Base-by-base conservation (phyloP, 148 eudicot genomes). In the Fagopyrum tataricum region DNA sequence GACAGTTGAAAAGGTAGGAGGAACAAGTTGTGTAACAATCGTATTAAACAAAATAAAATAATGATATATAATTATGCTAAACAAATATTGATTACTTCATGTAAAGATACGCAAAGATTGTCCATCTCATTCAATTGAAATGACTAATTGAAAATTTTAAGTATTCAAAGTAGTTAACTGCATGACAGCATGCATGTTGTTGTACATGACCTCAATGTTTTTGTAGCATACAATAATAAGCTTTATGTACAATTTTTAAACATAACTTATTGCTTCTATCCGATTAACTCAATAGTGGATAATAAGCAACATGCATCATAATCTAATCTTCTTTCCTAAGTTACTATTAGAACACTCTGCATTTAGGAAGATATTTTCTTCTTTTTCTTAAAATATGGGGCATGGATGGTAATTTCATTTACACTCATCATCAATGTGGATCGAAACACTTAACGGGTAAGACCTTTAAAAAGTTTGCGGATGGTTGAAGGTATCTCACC, bases 1-100 rank as follows among this genome's bases (percentile, higher is more conserved):
- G 39, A 24, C 39, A 61, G 15, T 24, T 10, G 67, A 61, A 61
- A 24, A 59, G 24, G 17, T 24, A 20, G 67, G 41, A 40, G 14
- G 24, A 40, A 61, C 67, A 61, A 26, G 67, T 61, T 61, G 39
- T 61, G 40, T 61, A 61, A 61, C 67, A 24, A 26, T 26, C 6
- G 3, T 61, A 61, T 40, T 26, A 24, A 61, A 24, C 40, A 61
- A 24, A 55, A 55, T 55, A 5, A 20, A 47, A 9, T 18, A 55
- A 55, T 10, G 13, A 24, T 61, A 61, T 24, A 24, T 24, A 61
- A 24, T 24, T 26, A 61, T 61, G 67, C 40, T 61, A 61, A 61
- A 11, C 67, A 61, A 61, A 61, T 61, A 23, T 24, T 61, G 67
- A 61, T 61, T 61, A 61, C 40, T 61, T 61, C 67, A 61, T 61